phyloP scores from a whole-genome alignment of 495 filamentous ascomycete species.

The Penicillium nucicola region DNA sequence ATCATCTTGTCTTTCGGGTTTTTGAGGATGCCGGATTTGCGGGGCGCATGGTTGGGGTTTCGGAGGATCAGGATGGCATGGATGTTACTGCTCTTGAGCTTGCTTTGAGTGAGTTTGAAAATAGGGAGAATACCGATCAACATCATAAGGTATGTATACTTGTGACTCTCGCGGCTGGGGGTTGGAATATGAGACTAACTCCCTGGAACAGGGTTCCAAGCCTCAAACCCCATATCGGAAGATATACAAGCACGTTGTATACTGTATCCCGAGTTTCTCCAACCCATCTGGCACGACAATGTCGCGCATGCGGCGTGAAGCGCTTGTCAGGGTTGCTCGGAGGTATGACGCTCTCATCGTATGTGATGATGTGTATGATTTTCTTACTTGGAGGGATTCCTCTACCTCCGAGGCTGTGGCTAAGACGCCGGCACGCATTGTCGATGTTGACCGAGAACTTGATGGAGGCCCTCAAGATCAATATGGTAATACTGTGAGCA shows the following conservation, averaged over 20 bases:
- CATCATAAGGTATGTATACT: no score
- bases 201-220: slow-evolving; percentile 15
- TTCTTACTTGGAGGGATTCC: slow-evolving; percentile 55
- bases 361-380: slow-evolving; percentile 75
- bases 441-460: slow-evolving; percentile 59
- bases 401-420: neutral
- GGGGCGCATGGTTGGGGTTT: slow-evolving; percentile 50
- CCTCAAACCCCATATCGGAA: slow-evolving; percentile 40
- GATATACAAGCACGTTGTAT: slow-evolving; percentile 69
- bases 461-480: slow-evolving; percentile 35
- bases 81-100: slow-evolving; percentile 41
- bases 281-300: slow-evolving; percentile 68
- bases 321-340: slow-evolving; percentile 57
- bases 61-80: slow-evolving; percentile 64
- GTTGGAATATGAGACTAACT: neutral
- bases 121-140: neutral
- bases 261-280: slow-evolving; percentile 64
- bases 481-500: slow-evolving; percentile 67
- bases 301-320: slow-evolving; percentile 47
- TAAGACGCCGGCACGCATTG: slow-evolving; percentile 52
- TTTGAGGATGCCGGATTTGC: slow-evolving; percentile 63
- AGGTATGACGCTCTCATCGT: slow-evolving; percentile 64
- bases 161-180: no score
- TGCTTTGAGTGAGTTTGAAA: slow-evolving; percentile 37
- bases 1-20: slow-evolving; percentile 63